Conservation (phyloP, 2,329 filamentous ascomycete species). For the Fusarium sp. region DNA sequence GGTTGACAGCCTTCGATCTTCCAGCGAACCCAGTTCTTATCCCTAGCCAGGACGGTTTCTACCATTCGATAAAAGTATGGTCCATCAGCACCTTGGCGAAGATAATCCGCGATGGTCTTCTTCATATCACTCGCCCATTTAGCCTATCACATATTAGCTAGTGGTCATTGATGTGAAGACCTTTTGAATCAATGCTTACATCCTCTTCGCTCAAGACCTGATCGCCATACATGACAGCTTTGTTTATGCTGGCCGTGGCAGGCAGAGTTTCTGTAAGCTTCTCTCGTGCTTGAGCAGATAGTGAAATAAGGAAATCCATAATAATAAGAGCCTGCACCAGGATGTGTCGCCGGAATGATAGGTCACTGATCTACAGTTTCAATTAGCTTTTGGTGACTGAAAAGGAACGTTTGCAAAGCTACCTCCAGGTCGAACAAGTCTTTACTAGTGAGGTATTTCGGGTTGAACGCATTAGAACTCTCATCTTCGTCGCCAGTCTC, state of each 20-base stretch:
- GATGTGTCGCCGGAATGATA: slow-evolving; percentile 93
- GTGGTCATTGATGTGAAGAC: neutral
- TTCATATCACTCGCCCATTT: slow-evolving; percentile 89
- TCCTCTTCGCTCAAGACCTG: slow-evolving; percentile 84
- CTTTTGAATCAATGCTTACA: slow-evolving; percentile 62
- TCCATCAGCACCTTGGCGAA: slow-evolving; percentile 83
- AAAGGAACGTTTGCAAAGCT: slow-evolving; percentile 32
- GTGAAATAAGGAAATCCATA: slow-evolving; percentile 93
- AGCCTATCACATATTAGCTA: slow-evolving; percentile 61
- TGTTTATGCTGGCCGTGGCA: slow-evolving; percentile 76
- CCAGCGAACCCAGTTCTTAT: slow-evolving; percentile 99
- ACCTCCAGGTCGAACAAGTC: slow-evolving; percentile 97
- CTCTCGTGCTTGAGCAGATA: slow-evolving; percentile 84
- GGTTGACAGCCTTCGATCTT: slow-evolving; percentile 93
- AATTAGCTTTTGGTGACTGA: slow-evolving; percentile 41
- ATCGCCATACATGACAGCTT: slow-evolving; percentile 84
- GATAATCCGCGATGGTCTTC: slow-evolving; percentile 81
- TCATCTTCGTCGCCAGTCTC: slow-evolving; percentile 67
- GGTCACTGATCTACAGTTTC: slow-evolving; percentile 78
- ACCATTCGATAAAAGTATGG: slow-evolving; percentile 97
- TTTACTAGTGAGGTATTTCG: slow-evolving; percentile 97
- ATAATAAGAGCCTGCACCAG: slow-evolving; percentile 95
- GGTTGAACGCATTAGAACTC: slow-evolving; percentile 75
- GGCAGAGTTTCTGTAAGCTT: slow-evolving; percentile 66
- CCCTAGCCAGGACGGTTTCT: slow-evolving; percentile 91